These are phyloP conservation scores for Cyclotella atomus DNA, from an alignment of 108 stramenopile genomes.

Conservation along the genomic window DNA sequence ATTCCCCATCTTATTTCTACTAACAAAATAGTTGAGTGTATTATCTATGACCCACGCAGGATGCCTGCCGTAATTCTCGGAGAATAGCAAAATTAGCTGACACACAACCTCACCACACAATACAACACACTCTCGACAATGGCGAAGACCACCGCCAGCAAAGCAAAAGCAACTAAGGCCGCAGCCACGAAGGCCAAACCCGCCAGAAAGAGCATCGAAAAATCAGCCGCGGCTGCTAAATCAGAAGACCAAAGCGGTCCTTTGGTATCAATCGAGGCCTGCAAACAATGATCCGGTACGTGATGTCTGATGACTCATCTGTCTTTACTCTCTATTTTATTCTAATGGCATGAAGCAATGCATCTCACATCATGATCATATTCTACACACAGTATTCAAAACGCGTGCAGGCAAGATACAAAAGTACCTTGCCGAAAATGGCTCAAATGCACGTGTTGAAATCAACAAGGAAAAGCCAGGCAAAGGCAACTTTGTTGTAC, in stretches of 20 bases:
- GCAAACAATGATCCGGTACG: slow-evolving; percentile 63
- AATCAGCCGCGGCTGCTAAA: slow-evolving; percentile 19
- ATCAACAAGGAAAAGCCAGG: slow-evolving; percentile 83
- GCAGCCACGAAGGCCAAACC: slow-evolving; percentile 30
- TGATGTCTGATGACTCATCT: background rate
- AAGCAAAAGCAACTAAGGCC: slow-evolving; percentile 42
- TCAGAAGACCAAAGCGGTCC: slow-evolving; percentile 5
- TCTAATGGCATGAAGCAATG: background rate
- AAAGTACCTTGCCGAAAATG: slow-evolving; percentile 65
- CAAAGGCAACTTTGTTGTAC: slow-evolving; percentile 80
- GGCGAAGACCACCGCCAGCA: slow-evolving; percentile 32
- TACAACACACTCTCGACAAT: too few species aligned
- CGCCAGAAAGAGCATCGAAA: background rate
- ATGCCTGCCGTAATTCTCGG: too few species aligned
- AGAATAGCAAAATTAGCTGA: too few species aligned
- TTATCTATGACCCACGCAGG: too few species aligned
- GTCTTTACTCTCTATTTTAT: background rate
- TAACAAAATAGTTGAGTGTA: too few species aligned
- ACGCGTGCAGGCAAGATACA: slow-evolving; percentile 75
- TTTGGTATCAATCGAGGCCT: slow-evolving; percentile 73
- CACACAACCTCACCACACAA: too few species aligned
- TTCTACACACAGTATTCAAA: slow-evolving; percentile 61
- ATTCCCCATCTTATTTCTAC: too few species aligned
- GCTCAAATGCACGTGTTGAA: slow-evolving; percentile 55
- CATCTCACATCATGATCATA: background rate